Percentiles rank a stretch among this genome's conserved stretches.
These are phyloP conservation scores for Paramecium octaurelia DNA, from an alignment of 73 alveolate genomes.

Conservation along the genomic window DNA sequence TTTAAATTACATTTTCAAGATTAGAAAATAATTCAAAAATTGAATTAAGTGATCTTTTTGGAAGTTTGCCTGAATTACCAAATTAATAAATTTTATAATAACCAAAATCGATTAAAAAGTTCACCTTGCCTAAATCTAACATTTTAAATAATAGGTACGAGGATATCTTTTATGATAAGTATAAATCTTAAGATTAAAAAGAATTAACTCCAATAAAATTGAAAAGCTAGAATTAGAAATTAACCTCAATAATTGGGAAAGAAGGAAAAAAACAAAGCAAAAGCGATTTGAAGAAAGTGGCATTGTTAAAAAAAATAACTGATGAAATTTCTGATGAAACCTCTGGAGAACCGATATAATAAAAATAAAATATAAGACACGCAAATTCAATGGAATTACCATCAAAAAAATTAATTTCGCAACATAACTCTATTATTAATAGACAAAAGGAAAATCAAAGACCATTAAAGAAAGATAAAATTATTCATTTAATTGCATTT, in stretches of 20 bases:
- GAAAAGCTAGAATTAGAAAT: too few relatives aligned
- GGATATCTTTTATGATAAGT: neutral
- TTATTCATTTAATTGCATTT: neutral
- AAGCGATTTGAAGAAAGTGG: neutral
- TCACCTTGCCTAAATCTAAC: neutral
- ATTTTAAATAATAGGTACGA: neutral
- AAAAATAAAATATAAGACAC: neutral
- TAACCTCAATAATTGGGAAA: neutral
- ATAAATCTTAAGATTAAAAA: neutral
- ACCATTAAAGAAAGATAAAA: neutral
- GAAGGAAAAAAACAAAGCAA: neutral
- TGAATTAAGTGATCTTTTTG: constrained; percentile 3
- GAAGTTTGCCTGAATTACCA: neutral
- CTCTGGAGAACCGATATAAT: neutral
- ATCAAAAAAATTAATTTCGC: neutral
- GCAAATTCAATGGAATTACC: neutral
- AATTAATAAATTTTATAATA: neutral
- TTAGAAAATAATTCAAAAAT: neutral
- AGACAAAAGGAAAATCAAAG: neutral
- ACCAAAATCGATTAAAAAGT: neutral
- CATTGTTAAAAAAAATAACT: neutral
- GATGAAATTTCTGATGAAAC: neutral
- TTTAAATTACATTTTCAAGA: neutral
- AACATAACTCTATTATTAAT: neutral
- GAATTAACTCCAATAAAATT: neutral